These are phyloP conservation scores for Vinca minor DNA, from an alignment of 257 asterid genomes.

Conservation along the genomic window DNA sequence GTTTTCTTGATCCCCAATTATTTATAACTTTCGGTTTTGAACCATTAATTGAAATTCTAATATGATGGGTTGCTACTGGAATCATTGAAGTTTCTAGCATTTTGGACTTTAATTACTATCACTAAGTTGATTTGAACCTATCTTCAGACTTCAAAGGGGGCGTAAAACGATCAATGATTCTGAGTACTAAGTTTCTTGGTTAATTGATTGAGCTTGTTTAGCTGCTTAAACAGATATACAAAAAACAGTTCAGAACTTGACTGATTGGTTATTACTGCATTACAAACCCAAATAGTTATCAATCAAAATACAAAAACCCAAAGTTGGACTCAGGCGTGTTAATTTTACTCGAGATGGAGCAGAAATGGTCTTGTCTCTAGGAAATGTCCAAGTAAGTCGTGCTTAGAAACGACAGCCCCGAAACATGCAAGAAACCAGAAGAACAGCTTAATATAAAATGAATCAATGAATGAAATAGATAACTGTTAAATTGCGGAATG, in stretches of 20 bases:
- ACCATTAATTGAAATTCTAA: neutral
- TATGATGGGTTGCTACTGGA: neutral
- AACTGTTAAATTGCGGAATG: neutral
- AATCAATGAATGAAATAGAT: neutral
- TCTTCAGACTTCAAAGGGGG: neutral
- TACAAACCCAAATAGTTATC: neutral
- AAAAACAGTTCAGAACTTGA: neutral
- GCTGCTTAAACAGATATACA: neutral
- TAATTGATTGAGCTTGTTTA: too few relatives aligned
- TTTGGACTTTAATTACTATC: neutral
- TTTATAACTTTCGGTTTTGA: neutral
- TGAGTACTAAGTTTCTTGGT: slow-evolving; percentile 1
- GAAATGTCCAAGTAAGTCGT: neutral
- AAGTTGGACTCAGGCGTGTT: neutral
- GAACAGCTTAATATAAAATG: neutral
- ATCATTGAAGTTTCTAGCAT: neutral
- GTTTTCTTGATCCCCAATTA: slow-evolving; percentile 28
- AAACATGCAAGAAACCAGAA: neutral
- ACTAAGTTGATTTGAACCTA: neutral
- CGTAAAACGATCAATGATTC: neutral
- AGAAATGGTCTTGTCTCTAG: neutral
- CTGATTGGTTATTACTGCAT: neutral
- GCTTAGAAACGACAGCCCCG: neutral
- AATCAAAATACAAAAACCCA: neutral
- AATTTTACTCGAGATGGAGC: neutral